These are phyloP conservation scores for Lomentospora prolificans DNA, from an alignment of 2,329 filamentous ascomycete species.

Conservation along the genomic window DNA sequence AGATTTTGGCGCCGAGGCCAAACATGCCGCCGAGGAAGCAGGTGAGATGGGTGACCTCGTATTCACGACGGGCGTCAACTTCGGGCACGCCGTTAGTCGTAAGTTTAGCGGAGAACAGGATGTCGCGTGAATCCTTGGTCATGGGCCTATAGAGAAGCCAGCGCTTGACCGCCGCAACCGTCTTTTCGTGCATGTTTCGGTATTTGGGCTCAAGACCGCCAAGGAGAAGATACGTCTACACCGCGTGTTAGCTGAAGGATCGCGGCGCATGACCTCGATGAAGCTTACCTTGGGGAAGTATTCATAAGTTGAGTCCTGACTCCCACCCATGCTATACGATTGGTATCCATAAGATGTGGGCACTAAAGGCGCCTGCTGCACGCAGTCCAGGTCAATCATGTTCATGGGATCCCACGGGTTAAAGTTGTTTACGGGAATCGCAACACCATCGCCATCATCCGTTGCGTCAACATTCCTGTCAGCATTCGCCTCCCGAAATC, in stretches of 20 bases:
- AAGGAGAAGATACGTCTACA: slow-evolving; percentile 59
- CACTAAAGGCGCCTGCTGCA: slow-evolving; percentile 27
- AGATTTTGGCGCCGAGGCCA: slow-evolving; percentile 53
- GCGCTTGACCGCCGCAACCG: slow-evolving; percentile 58
- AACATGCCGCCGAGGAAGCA: slow-evolving; percentile 66
- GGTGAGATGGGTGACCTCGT: slow-evolving; percentile 53
- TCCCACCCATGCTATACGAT: slow-evolving; percentile 51
- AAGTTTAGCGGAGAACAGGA: slow-evolving; percentile 65
- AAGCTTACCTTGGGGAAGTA: slow-evolving; percentile 51
- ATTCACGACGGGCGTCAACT: slow-evolving; percentile 35
- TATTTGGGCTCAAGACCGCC: slow-evolving; percentile 68
- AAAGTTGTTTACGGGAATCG: background rate
- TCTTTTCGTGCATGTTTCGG: slow-evolving; percentile 58
- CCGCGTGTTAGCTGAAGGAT: slow-evolving; percentile 15
- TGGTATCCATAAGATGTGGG: slow-evolving; percentile 34
- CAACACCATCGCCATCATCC: background rate
- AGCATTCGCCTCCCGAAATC: slow-evolving; percentile 4
- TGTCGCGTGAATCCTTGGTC: slow-evolving; percentile 49
- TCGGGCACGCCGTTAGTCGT: slow-evolving; percentile 32
- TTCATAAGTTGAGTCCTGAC: slow-evolving; percentile 62
- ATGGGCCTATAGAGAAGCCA: slow-evolving; percentile 72
- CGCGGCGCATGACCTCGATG: background rate
- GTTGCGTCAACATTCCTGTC: background rate
- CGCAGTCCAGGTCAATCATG: slow-evolving; percentile 6
- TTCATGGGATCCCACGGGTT: background rate